Conservation (phyloP, 768 basidiomycete species). For the Leccinum barrowsii region DNA sequence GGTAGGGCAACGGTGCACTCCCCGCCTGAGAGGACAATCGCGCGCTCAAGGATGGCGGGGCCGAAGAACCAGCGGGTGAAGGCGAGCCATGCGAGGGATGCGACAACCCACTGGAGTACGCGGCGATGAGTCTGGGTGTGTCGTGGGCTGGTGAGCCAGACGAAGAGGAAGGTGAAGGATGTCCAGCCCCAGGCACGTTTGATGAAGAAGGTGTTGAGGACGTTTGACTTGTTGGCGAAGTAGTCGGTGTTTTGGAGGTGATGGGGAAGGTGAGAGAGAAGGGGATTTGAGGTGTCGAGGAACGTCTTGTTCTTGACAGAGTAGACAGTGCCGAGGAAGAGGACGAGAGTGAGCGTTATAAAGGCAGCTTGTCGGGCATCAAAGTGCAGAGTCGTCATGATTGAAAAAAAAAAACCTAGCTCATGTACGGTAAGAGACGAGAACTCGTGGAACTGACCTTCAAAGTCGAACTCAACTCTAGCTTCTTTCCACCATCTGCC, state of each 20-base stretch:
- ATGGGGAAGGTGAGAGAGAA: slow-evolving; percentile 66
- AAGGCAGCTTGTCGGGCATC: slow-evolving; percentile 34
- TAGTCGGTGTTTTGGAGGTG: slow-evolving; percentile 59
- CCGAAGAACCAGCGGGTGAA: slow-evolving; percentile 91
- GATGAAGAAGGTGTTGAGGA: slow-evolving; percentile 82
- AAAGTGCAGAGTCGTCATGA: slow-evolving; percentile 18
- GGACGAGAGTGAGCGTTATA: slow-evolving; percentile 40
- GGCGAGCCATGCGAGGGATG: slow-evolving; percentile 64
- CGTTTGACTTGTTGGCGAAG: slow-evolving; percentile 79
- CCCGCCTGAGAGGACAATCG: slow-evolving; percentile 65
- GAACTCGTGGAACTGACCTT: background rate
- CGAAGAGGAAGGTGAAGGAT: slow-evolving; percentile 56
- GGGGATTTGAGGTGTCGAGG: slow-evolving; percentile 81
- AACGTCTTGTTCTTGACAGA: slow-evolving; percentile 64
- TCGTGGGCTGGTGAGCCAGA: slow-evolving; percentile 56
- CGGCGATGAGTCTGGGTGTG: slow-evolving; percentile 39
- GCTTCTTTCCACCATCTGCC: too few relatives aligned
- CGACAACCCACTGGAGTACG: slow-evolving; percentile 50
- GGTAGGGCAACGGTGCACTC: slow-evolving; percentile 69
- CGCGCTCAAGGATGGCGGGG: slow-evolving; percentile 66
- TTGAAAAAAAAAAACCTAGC: background rate
- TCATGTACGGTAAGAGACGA: too few relatives aligned
- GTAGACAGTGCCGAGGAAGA: slow-evolving; percentile 61
- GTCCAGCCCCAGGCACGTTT: slow-evolving; percentile 95
- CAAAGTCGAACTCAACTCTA: too few relatives aligned